A percentile compares a stretch with the other conserved stretches of the same genome.
phyloP scores from a whole-genome alignment of 345 rosid genomes.

The Lenwebbia sp. region DNA sequence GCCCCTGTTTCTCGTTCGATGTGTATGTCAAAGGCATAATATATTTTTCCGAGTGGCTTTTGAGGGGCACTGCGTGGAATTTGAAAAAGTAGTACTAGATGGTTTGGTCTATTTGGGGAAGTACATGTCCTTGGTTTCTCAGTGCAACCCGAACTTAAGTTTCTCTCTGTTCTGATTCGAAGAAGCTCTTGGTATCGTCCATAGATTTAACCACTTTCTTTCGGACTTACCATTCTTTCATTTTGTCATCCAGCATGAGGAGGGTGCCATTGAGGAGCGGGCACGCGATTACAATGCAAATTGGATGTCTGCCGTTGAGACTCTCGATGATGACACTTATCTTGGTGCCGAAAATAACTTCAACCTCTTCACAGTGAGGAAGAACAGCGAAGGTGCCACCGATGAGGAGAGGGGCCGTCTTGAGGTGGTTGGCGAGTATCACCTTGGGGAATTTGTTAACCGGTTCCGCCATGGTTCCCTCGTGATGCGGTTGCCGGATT shows the following conservation, averaged over 20 bases:
- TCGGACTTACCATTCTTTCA: neutral
- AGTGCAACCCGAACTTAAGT: neutral
- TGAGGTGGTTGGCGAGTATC: slow-evolving; percentile 89
- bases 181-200: neutral
- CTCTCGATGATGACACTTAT: slow-evolving; percentile 77
- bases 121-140: neutral
- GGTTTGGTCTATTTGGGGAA: neutral
- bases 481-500: slow-evolving; percentile 85
- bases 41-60: neutral
- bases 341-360: slow-evolving; percentile 79
- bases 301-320: slow-evolving; percentile 95
- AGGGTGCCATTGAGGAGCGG: slow-evolving; percentile 83
- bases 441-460: slow-evolving; percentile 87
- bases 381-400: slow-evolving; percentile 82
- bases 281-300: slow-evolving; percentile 86
- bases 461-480: slow-evolving; percentile 92
- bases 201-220: neutral
- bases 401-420: slow-evolving; percentile 80
- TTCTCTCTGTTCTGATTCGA: neutral
- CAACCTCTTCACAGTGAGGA: slow-evolving; percentile 71
- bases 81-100: neutral
- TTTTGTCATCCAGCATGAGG: slow-evolving; percentile 55
- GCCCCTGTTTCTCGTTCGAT: neutral
- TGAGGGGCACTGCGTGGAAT: neutral
- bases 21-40: neutral